phyloP scores from a whole-genome alignment of 2,329 filamentous ascomycete genomes.

The Sarocladium kiliense region DNA sequence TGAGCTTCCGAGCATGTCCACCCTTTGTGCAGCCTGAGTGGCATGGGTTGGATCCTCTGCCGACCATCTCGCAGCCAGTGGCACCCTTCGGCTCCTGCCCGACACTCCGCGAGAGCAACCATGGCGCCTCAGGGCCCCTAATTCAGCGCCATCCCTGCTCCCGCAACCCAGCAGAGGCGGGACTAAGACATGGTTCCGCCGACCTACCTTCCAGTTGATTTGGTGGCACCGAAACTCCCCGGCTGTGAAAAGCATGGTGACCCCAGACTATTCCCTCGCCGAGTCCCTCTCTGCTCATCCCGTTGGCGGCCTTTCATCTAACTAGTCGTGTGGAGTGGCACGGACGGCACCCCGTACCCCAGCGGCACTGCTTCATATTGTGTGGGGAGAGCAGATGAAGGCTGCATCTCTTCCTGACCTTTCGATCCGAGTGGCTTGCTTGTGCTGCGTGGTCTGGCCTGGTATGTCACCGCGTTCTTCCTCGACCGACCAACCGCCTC shows the following conservation, averaged over 20 bases:
- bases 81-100: slow-evolving; percentile 8
- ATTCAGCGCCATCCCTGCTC: background rate
- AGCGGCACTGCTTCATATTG: background rate
- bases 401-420: background rate
- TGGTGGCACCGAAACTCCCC: slow-evolving; percentile 1
- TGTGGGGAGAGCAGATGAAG: background rate
- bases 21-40: no score
- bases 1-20: no score
- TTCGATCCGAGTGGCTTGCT: background rate
- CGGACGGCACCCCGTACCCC: background rate
- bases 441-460: background rate
- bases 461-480: background rate
- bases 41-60: no score
- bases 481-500: background rate
- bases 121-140: background rate
- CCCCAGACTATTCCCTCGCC: no score
- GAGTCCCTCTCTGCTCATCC: no score
- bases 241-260: background rate
- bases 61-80: background rate
- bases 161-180: slow-evolving; percentile 6
- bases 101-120: slow-evolving; percentile 14
- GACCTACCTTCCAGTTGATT: background rate
- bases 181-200: slow-evolving; percentile 2
- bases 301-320: no score
- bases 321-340: background rate